A percentile compares a stretch with the other conserved stretches of the same genome.
Conservation (phyloP, 805 yeast genomes). For the Starmerella lactis-condensi region DNA sequence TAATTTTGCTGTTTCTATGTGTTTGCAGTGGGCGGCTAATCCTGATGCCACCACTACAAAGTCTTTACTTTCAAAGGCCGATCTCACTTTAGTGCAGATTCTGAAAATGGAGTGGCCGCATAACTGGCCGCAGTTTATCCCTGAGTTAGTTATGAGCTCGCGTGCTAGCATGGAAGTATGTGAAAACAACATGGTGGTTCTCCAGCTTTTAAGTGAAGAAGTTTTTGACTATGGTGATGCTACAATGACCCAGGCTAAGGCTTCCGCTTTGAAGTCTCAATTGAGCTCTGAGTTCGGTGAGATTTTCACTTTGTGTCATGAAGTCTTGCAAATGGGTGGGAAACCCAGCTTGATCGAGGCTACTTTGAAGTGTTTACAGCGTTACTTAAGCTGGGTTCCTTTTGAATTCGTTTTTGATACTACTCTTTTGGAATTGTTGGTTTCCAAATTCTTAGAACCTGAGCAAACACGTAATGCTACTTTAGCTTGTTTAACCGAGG, state of each 20-base stretch:
- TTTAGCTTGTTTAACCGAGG: slow-evolving; percentile 84
- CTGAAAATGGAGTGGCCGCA: slow-evolving; percentile 98
- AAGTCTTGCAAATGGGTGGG: slow-evolving; percentile 76
- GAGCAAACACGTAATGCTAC: slow-evolving; percentile 67
- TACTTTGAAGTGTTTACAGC: slow-evolving; percentile 62
- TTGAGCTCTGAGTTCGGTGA: slow-evolving; percentile 84
- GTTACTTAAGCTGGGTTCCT: slow-evolving; percentile 91
- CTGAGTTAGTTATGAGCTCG: slow-evolving; percentile 74
- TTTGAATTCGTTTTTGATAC: slow-evolving; percentile 78
- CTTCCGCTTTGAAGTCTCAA: slow-evolving; percentile 59
- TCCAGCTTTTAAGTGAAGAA: slow-evolving; percentile 80
- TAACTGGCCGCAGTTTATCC: slow-evolving; percentile 93
- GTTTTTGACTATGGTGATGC: slow-evolving; percentile 91
- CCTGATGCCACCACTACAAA: slow-evolving; percentile 49
- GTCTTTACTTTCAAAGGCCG: slow-evolving; percentile 79
- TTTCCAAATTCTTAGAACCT: slow-evolving; percentile 59
- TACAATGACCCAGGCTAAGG: slow-evolving; percentile 91
- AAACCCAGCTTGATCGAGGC: slow-evolving; percentile 68
- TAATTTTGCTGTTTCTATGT: slow-evolving; percentile 85
- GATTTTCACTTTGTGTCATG: slow-evolving; percentile 81
- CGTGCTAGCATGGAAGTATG: slow-evolving; percentile 80
- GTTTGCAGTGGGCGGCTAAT: slow-evolving; percentile 74
- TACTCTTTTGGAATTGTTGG: slow-evolving; percentile 48
- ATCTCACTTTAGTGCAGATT: slow-evolving; percentile 80
- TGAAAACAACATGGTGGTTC: slow-evolving; percentile 89